Base-by-base conservation (phyloP, 1,284 basidiomycete species). In the Ganoderma meredithae region DNA sequence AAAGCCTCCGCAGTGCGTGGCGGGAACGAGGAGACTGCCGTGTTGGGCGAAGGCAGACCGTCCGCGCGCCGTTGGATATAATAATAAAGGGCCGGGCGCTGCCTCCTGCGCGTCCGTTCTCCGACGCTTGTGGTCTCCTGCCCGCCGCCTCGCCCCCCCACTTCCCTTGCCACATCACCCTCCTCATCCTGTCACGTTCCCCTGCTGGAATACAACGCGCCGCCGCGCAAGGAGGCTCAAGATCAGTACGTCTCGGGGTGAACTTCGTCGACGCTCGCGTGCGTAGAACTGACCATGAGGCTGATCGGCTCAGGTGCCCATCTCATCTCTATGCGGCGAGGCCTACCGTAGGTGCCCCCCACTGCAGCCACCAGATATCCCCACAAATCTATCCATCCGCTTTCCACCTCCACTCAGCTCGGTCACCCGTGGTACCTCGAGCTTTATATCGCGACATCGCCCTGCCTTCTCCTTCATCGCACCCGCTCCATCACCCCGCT, bases 221-320 rank as follows among this genome's bases (percentile, higher is more conserved):
- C 55, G 27, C 56, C 39, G 66, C 62, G 66, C 65, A 65, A 39
- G 64, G 63, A 63, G 63, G 13, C 25, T 33, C 52, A 55, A 22
- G 61, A 66, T 67, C 63, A 68, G 71, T 72, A 64, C 68, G 71
- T 69, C 65, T 61, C 68, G 49, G 40, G 58, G 56, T 59, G 44
- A n/a, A 63, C 59, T 62, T 55, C 47, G 22, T 75, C 71, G 68
- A 60, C 65, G 65, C 71, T 75, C 80, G 77, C 80, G 79, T 81
- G 77, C 81, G 78, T 79, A 79, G 71, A 49, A 72, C 76, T 79
- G 71, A 76, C 81, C 80, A 81, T 79, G 81, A 82, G 81, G 80
- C 81, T 69, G 72, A 74, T 78, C 77, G 75, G 76, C 73, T 74
- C 79, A 79, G 73, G 69, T 64, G 67, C 44, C 44, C 44, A 66